phyloP scores from a whole-genome alignment of 441 rosid species.

The Erodium trifolium region DNA sequence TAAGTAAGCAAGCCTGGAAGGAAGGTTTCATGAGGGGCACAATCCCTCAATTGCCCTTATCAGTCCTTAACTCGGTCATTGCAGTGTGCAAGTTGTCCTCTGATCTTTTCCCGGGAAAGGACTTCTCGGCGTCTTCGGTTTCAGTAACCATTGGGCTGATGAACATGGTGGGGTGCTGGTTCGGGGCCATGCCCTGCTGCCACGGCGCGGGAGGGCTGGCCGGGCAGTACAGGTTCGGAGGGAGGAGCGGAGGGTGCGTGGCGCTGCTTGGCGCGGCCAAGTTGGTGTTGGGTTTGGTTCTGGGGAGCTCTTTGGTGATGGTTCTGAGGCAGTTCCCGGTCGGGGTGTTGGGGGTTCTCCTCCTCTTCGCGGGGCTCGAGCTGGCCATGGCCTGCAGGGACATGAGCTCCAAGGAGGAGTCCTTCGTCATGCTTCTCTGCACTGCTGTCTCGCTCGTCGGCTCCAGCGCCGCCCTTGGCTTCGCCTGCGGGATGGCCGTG shows the following conservation, averaged over 20 bases:
- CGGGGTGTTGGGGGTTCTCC: slow-evolving; percentile 54
- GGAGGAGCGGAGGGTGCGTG: slow-evolving; percentile 71
- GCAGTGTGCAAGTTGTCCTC: slow-evolving; percentile 62
- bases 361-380: slow-evolving; percentile 70
- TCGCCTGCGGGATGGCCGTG: slow-evolving; percentile 47
- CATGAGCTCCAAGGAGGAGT: slow-evolving; percentile 64
- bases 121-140: slow-evolving; percentile 54
- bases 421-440: slow-evolving; percentile 62
- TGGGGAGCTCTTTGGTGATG: slow-evolving; percentile 60
- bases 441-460: slow-evolving; percentile 60
- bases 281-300: slow-evolving; percentile 47
- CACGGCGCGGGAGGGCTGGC: slow-evolving; percentile 81
- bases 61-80: slow-evolving; percentile 64
- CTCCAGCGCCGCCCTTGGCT: slow-evolving; percentile 57
- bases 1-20: slow-evolving; percentile 54
- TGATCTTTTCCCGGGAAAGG: slow-evolving; percentile 61
- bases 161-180: slow-evolving; percentile 84
- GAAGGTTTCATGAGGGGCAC: slow-evolving; percentile 67
- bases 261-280: slow-evolving; percentile 55
- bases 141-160: slow-evolving; percentile 57
- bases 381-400: slow-evolving; percentile 76
- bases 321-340: slow-evolving; percentile 66
- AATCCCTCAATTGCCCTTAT: slow-evolving; percentile 66
- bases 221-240: slow-evolving; percentile 86
- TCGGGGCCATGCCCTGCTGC: slow-evolving; percentile 84